A percentile compares a stretch with the other conserved stretches of the same genome.
Evolutionary conservation across 129 eudicot genomes (phyloP).

Genomic region (Pulicaria dysenterica): DNA sequence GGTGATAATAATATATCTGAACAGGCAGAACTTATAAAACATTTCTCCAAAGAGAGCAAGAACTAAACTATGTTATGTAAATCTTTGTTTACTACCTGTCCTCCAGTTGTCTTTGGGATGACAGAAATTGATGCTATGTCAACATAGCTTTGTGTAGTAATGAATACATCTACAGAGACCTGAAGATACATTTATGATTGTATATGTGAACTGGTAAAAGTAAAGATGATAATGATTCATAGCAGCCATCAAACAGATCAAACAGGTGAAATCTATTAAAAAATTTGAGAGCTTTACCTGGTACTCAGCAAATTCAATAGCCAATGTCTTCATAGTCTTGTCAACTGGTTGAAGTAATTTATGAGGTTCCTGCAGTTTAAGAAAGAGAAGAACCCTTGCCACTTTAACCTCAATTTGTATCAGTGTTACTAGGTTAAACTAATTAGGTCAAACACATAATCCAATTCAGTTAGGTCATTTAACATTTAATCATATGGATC

Average conservation of each 20-base stretch:
- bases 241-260: not conserved
- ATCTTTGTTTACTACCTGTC: conserved; percentile 54
- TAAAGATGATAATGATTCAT: not conserved
- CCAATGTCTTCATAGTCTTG: conserved; percentile 84
- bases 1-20: conserved; percentile 85
- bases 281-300: conserved; percentile 52
- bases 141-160: conserved; percentile 83
- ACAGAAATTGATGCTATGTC: conserved; percentile 93
- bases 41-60: not conserved
- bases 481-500: conserved; percentile 5
- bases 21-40: not conserved
- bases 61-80: not conserved
- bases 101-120: conserved; percentile 90
- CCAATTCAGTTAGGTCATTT: not conserved
- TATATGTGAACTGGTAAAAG: not conserved
- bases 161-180: conserved; percentile 91
- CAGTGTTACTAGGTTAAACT: not conserved
- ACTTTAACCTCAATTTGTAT: not conserved
- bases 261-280: not conserved
- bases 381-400: not conserved
- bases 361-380: conserved; percentile 71
- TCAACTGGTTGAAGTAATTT: conserved; percentile 89
- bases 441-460: not conserved
- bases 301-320: conserved; percentile 89
- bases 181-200: conserved; percentile 31